These are phyloP conservation scores for Globisporangium takayamanum DNA, from an alignment of 352 stramenopile genomes.

Conservation along the genomic window DNA sequence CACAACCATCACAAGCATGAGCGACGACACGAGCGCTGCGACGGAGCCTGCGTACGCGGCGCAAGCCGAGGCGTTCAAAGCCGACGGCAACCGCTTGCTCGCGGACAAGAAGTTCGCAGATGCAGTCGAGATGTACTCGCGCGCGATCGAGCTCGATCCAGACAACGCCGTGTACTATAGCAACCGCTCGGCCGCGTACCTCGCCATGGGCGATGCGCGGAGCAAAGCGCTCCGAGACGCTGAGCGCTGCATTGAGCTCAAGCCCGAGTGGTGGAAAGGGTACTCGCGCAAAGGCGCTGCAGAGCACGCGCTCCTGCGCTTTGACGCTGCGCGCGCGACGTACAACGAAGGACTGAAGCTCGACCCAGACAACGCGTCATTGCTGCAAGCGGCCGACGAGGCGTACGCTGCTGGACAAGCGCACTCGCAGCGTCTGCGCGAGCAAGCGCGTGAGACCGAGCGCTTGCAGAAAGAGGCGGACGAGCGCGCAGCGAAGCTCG, in stretches of 20 bases:
- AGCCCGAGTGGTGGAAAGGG: constrained; percentile 84
- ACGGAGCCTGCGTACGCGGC: constrained; percentile 36
- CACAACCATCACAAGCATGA: constrained; percentile 2
- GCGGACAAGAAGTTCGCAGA: constrained; percentile 48
- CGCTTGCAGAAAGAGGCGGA: constrained; percentile 28
- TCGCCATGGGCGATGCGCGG: constrained; percentile 73
- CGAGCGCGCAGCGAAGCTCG: constrained; percentile 13
- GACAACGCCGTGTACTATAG: constrained; percentile 83
- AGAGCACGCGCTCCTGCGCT: constrained; percentile 68
- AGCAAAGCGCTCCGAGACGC: constrained; percentile 77
- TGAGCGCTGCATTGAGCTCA: constrained; percentile 66
- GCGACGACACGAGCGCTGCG: constrained; percentile 4
- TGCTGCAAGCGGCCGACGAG: constrained; percentile 59
- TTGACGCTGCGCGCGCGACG: constrained; percentile 60
- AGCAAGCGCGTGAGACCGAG: constrained; percentile 46
- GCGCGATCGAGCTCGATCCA: constrained; percentile 74
- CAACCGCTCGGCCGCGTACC: constrained; percentile 80
- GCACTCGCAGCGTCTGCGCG: constrained; percentile 49
- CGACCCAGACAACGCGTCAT: constrained; percentile 68
- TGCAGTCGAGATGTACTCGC: constrained; percentile 81
- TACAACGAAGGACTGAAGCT: constrained; percentile 60
- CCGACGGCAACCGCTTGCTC: constrained; percentile 69
- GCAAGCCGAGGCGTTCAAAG: constrained; percentile 83
- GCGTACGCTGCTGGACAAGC: constrained; percentile 64
- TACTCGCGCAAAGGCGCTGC: constrained; percentile 82